These are phyloP conservation scores for Durusdinium trenchii DNA, from an alignment of 73 alveolate genomes.

Conservation along the genomic window DNA sequence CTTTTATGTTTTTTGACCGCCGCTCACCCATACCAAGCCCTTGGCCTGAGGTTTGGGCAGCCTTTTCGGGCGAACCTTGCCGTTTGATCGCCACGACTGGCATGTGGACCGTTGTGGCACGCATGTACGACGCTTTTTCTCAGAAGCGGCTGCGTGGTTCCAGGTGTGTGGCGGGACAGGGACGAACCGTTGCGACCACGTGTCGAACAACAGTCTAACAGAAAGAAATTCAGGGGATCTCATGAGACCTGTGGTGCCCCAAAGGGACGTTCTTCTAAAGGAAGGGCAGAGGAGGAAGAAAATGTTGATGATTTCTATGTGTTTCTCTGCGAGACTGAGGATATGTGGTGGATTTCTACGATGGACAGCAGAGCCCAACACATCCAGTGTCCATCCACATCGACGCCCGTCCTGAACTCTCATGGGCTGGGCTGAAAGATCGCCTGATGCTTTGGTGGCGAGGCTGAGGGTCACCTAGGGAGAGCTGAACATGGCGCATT, in stretches of 20 bases:
- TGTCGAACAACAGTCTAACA: too few species aligned
- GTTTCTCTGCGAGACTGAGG: neutral
- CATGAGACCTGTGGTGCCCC: too few species aligned
- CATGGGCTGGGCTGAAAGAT: neutral
- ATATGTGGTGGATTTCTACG: conserved; percentile 95
- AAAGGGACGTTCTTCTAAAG: too few species aligned
- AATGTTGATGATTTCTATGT: neutral
- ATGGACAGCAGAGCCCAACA: conserved; percentile 59
- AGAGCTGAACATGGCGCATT: too few species aligned
- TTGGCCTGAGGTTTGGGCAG: conserved; percentile 64
- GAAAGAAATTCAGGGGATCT: too few species aligned
- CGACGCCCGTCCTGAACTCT: conserved; percentile 95
- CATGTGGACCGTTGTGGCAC: conserved; percentile 94
- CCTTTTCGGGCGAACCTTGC: conserved; percentile 67
- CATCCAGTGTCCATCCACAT: conserved; percentile 92
- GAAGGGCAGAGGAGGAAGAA: neutral
- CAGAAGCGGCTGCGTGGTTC: too few species aligned
- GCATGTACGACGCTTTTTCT: too few species aligned
- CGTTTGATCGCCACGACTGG: conserved; percentile 96
- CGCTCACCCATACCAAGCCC: conserved; percentile 15
- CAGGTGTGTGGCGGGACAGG: too few species aligned
- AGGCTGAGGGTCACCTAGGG: conserved; percentile 7
- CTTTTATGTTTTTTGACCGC: neutral
- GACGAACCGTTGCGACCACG: too few species aligned
- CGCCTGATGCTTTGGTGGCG: conserved; percentile 31